phyloP scores from a whole-genome alignment of 257 asterid species.

The Nicotiana tomentosiformis region DNA sequence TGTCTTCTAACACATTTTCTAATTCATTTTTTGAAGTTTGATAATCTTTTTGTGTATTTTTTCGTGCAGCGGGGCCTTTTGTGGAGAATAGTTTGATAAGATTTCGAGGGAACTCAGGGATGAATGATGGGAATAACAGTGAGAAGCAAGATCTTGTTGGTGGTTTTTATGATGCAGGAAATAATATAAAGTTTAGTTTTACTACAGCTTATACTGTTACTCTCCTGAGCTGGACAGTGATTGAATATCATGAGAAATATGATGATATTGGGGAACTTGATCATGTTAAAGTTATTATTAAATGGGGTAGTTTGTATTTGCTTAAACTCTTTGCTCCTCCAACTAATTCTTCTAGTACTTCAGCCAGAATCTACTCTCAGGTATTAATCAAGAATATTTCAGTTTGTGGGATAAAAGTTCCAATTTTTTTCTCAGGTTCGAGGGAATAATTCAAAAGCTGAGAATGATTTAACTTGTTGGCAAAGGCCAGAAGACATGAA shows the following conservation, averaged over 20 bases:
- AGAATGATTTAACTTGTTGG: constrained; percentile 48
- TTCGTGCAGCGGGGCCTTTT: constrained; percentile 39
- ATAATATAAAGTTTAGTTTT: constrained; percentile 48
- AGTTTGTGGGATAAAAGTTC: no score
- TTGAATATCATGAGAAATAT: constrained; percentile 54
- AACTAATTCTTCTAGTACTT: constrained; percentile 15
- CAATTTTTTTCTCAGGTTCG: constrained; percentile 33
- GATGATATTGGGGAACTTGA: constrained; percentile 45
- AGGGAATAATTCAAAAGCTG: constrained; percentile 10
- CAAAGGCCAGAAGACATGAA: constrained; percentile 59
- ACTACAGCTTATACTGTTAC: constrained; percentile 50
- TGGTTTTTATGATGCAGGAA: constrained; percentile 63
- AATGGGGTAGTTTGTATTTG: constrained; percentile 58
- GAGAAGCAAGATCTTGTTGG: constrained; percentile 40
- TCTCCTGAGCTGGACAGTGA: constrained; percentile 56
- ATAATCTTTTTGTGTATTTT: background rate
- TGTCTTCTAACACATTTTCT: no score
- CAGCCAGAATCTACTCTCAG: constrained; percentile 42
- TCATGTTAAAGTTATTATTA: constrained; percentile 49
- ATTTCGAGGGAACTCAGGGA: constrained; percentile 48
- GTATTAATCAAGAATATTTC: constrained; percentile 23
- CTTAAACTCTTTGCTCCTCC: constrained; percentile 41
- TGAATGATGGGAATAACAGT: constrained; percentile 34
- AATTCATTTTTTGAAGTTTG: no score
- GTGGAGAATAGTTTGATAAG: constrained; percentile 15